Conservation (phyloP, 441 rosid genomes). For the Flueggea neowawraea region DNA sequence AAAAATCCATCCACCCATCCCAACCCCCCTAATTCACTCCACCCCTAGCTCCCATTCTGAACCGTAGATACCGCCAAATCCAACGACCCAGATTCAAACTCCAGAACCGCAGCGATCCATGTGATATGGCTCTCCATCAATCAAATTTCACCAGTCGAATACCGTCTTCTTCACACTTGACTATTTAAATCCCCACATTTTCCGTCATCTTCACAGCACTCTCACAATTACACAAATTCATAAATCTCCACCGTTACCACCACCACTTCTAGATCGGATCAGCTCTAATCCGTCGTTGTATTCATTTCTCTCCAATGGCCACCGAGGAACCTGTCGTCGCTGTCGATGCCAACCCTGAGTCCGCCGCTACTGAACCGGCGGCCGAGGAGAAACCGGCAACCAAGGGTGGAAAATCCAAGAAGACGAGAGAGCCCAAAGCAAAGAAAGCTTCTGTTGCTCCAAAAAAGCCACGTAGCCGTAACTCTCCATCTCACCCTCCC, state of each 20-base stretch:
- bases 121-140: constrained; percentile 45
- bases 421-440: constrained; percentile 52
- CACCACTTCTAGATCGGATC: no score
- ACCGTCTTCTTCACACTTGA: constrained; percentile 30
- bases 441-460: constrained; percentile 44
- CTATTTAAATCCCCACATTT: constrained; percentile 56
- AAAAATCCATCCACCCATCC: constrained; percentile 14
- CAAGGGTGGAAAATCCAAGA: constrained; percentile 36
- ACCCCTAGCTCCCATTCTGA: constrained; percentile 4
- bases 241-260: no score
- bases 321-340: constrained; percentile 31
- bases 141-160: constrained; percentile 37
- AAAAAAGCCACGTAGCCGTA: constrained; percentile 33
- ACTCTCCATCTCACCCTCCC: constrained; percentile 57
- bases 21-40: constrained; percentile 18
- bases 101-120: constrained; percentile 41
- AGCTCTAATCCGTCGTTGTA: not conserved
- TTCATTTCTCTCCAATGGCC: constrained; percentile 27
- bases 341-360: constrained; percentile 24
- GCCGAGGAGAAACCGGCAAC: constrained; percentile 29
- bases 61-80: constrained; percentile 58
- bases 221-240: no score
- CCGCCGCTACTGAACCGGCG: constrained; percentile 20
- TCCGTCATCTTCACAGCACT: constrained; percentile 12
- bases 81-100: constrained; percentile 61